Base-by-base conservation (phyloP, 1,284 basidiomycete genomes). In the Violaceomyces palustris region DNA sequence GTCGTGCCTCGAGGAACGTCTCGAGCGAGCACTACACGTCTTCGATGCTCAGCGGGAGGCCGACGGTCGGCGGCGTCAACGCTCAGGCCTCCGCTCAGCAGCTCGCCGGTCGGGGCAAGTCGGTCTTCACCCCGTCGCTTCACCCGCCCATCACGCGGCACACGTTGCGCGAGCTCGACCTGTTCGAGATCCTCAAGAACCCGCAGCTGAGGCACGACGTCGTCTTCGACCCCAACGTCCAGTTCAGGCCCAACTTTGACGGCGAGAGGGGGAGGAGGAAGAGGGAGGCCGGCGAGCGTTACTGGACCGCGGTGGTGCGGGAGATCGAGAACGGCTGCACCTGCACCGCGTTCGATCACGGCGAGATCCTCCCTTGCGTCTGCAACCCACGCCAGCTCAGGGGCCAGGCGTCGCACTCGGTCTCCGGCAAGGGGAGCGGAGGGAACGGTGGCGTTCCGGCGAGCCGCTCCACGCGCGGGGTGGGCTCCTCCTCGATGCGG, bases 141-240 rank as follows among this genome's bases (percentile, higher is more conserved):
- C 78, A 79, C 35, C 88, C 90, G 1, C 81, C 86, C 39, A 87
- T 93, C 72, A 91, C 88, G 65, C 79, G 85, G 35, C 81, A 83
- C 41, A 88, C 87, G 0, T 77, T 94, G 62, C 84, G 83, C 67
- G 86, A 90, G 69, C 78, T 94, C 34, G 89, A 94, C 72, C 77
- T 92, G 21, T 81, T 84, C 53, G 82, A 86, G 51, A 90, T 93
- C 60, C 79, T 93, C 50, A 82, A 86, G 45, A 90, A 90, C 69
- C 86, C 87, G 19, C 88, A 91, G 74, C 83, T 94, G 51, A 84
- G 89, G 32, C 90, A 94, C 72, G 90, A 94, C 75, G 80, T 93
- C 53, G 81, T 93, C 51, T 93, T 93, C 64, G 89, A 74, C 33
- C 55, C 59, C 15, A 64, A 66, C 35, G 61, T 75, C 24, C 69